Conservation (phyloP, 345 rosid genomes). For the Capsella bursapastoris region DNA sequence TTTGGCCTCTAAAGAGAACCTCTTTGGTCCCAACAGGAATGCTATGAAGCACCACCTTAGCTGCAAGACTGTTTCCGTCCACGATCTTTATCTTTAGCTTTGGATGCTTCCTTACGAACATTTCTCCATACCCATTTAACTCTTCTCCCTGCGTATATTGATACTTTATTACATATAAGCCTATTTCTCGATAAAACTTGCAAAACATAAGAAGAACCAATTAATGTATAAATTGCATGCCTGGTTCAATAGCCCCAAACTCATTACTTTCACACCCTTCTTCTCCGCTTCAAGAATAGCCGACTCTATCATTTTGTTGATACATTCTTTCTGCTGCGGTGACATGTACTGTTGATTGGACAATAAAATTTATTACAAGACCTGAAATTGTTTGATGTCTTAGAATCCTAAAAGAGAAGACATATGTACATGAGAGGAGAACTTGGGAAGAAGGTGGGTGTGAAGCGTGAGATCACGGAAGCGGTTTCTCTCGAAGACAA, state of each 20-base stretch:
- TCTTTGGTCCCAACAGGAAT: constrained; percentile 60
- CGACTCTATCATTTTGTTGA: constrained; percentile 60
- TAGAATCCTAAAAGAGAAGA: neutral
- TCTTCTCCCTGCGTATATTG: constrained; percentile 54
- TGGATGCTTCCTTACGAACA: constrained; percentile 54
- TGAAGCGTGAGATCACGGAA: constrained; percentile 46
- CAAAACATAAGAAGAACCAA: constrained; percentile 15
- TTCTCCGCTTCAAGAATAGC: constrained; percentile 61
- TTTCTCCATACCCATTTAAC: constrained; percentile 56
- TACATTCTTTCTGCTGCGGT: constrained; percentile 44
- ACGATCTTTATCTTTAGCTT: constrained; percentile 57
- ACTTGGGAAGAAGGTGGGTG: constrained; percentile 48
- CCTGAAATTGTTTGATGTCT: neutral
- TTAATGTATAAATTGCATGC: constrained; percentile 34
- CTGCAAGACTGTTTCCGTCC: constrained; percentile 71
- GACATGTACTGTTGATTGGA: constrained; percentile 52
- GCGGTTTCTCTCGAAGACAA: constrained; percentile 44
- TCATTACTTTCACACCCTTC: constrained; percentile 63
- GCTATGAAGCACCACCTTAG: constrained; percentile 56
- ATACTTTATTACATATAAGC: neutral
- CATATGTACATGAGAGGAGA: constrained; percentile 39
- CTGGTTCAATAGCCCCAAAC: constrained; percentile 71
- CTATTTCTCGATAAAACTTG: neutral
- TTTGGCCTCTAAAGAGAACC: constrained; percentile 53
- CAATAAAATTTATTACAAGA: neutral